phyloP scores from a whole-genome alignment of 78 protist species.

The Speleostelium caveatum region DNA sequence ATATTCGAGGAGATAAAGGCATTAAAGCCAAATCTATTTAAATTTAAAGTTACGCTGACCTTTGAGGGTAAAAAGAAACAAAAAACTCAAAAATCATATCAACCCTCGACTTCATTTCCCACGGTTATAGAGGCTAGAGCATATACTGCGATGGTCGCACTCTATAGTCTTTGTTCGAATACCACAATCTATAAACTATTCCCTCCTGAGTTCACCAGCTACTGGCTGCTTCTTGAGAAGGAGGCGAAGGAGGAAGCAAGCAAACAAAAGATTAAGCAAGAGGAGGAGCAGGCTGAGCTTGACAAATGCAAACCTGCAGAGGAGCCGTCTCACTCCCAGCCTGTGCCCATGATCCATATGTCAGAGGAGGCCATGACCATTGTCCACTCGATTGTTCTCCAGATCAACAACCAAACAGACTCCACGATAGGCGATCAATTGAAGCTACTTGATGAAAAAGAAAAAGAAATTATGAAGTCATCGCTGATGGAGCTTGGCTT shows the following conservation, averaged over 20 bases:
- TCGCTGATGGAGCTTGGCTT: slow-evolving; percentile 32
- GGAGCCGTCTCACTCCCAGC: slow-evolving; percentile 29
- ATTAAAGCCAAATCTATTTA: neutral
- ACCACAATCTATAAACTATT: slow-evolving; percentile 55
- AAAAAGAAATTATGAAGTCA: neutral
- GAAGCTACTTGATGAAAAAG: slow-evolving; percentile 28
- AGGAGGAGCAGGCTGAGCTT: neutral
- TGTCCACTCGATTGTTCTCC: slow-evolving; percentile 38
- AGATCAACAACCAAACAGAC: neutral
- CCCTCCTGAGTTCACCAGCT: slow-evolving; percentile 60
- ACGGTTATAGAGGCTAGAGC: slow-evolving; percentile 24
- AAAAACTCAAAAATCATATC: slow-evolving; percentile 17
- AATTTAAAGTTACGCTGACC: slow-evolving; percentile 13
- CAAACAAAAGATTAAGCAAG: slow-evolving; percentile 1
- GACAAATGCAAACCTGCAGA: neutral
- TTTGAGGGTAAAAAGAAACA: slow-evolving; percentile 65
- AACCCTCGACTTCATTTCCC: neutral
- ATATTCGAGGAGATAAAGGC: slow-evolving; percentile 3
- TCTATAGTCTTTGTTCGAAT: slow-evolving; percentile 24
- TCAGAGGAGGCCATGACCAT: slow-evolving; percentile 62
- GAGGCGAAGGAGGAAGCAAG: slow-evolving; percentile 20
- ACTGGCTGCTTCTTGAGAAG: slow-evolving; percentile 16
- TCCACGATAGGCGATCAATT: neutral
- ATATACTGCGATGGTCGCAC: slow-evolving; percentile 65
- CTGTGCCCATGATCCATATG: slow-evolving; percentile 45